These are phyloP conservation scores for Oryza longistaminata DNA, from an alignment of 176 grass and related monocot genomes.

Conservation along the genomic window DNA sequence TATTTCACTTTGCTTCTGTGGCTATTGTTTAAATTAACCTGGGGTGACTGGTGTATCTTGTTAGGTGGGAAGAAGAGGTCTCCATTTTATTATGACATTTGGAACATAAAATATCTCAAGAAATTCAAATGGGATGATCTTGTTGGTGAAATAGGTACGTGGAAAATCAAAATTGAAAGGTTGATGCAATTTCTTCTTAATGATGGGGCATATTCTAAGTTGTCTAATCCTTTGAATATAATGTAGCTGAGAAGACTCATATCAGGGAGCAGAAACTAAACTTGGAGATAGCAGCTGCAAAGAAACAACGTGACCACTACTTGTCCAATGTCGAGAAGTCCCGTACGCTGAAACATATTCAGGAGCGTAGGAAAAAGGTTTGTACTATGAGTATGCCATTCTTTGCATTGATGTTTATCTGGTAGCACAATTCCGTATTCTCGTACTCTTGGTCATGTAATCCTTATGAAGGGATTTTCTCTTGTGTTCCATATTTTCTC, in stretches of 20 bases:
- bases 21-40: background rate
- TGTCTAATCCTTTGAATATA: slow-evolving; percentile 27
- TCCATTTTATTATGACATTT: slow-evolving; percentile 94
- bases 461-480: background rate
- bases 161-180: background rate
- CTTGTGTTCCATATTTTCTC: background rate
- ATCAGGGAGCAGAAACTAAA: slow-evolving; percentile 83
- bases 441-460: background rate
- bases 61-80: slow-evolving; percentile 90
- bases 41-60: slow-evolving; percentile 5
- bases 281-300: slow-evolving; percentile 88
- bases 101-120: slow-evolving; percentile 94
- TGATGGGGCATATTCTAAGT: background rate
- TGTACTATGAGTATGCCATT: background rate
- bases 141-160: slow-evolving; percentile 77
- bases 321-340: slow-evolving; percentile 79
- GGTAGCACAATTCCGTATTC: background rate
- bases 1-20: background rate
- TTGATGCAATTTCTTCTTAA: background rate
- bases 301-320: slow-evolving; percentile 91
- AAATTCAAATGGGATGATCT: slow-evolving; percentile 99
- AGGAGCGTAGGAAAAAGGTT: slow-evolving; percentile 84
- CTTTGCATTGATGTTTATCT: background rate
- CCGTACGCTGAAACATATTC: slow-evolving; percentile 55
- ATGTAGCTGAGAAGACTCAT: slow-evolving; percentile 72